Conservation (phyloP, 2,329 filamentous ascomycete genomes). For the Colletotrichum abscissum region DNA sequence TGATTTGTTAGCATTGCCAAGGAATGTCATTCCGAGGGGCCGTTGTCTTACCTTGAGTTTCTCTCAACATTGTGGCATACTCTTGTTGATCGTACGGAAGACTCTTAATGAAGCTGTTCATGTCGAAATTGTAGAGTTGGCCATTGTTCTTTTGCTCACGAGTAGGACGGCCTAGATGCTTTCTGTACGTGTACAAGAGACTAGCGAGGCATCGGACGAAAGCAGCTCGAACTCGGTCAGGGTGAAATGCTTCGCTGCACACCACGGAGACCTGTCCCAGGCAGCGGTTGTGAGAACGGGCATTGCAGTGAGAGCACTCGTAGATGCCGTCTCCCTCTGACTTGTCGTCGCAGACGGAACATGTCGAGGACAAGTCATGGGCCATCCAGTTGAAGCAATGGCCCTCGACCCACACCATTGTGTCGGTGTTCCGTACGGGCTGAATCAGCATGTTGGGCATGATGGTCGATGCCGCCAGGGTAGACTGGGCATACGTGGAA, state of each 20-base stretch:
- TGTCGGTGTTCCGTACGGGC: constrained; percentile 82
- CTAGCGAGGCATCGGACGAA: constrained; percentile 76
- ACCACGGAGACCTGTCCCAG: constrained; percentile 73
- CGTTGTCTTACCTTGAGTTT: constrained; percentile 69
- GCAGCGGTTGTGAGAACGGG: constrained; percentile 68
- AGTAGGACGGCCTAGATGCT: constrained; percentile 68
- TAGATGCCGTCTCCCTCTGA: constrained; percentile 79
- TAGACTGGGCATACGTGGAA: constrained; percentile 88
- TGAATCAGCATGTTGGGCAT: constrained; percentile 88
- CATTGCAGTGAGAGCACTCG: constrained; percentile 74
- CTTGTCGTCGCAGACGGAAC: constrained; percentile 81
- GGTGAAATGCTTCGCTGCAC: constrained; percentile 70
- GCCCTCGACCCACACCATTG: constrained; percentile 85
- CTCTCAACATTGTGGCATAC: constrained; percentile 71
- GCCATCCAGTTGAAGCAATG: constrained; percentile 79
- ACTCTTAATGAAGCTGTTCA: constrained; percentile 73
- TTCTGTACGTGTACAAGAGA: constrained; percentile 74
- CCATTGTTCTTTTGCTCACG: constrained; percentile 71
- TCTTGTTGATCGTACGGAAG: constrained; percentile 75
- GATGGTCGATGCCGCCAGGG: constrained; percentile 84
- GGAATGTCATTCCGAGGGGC: background rate
- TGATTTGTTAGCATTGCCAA: constrained; percentile 37
- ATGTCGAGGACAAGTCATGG: constrained; percentile 70
- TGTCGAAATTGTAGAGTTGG: constrained; percentile 73
- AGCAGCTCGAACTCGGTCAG: constrained; percentile 70